phyloP scores from a whole-genome alignment of 768 basidiomycete genomes.

The Daedalea quercina region DNA sequence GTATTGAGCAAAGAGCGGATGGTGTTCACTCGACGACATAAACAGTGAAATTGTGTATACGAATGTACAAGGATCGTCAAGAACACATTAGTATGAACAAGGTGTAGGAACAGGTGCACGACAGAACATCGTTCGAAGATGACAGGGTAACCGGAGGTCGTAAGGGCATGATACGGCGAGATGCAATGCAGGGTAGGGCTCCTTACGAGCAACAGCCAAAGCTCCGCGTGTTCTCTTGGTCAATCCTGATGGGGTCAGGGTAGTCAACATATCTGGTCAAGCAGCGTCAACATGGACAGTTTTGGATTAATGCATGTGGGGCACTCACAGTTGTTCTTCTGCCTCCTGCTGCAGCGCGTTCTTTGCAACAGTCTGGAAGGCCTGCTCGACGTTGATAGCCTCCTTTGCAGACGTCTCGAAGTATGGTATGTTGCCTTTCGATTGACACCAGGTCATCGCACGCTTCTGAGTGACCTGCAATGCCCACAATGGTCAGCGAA shows the following conservation, averaged over 20 bases:
- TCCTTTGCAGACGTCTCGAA: conserved; percentile 99
- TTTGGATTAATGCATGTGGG: neutral
- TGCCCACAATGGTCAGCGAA: neutral
- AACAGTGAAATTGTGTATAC: conserved; percentile 16
- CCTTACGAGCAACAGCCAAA: conserved; percentile 85
- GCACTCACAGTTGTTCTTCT: conserved; percentile 84
- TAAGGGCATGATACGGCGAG: conserved; percentile 6
- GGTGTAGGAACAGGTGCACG: conserved; percentile 2
- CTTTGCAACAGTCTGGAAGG: conserved; percentile 99
- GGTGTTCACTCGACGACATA: neutral
- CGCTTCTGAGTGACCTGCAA: conserved; percentile 94
- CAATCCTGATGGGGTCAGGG: conserved; percentile 96
- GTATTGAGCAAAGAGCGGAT: neutral
- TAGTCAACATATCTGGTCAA: conserved; percentile 87
- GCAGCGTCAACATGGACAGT: conserved; percentile 12
- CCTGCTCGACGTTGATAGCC: conserved; percentile 99
- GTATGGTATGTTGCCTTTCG: conserved; percentile 99
- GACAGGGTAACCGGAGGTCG: conserved; percentile 17
- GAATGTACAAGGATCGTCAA: conserved; percentile 13
- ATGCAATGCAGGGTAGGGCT: conserved; percentile 10
- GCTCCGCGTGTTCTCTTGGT: conserved; percentile 85
- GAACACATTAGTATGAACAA: conserved; percentile 5
- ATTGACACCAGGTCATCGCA: conserved; percentile 99
- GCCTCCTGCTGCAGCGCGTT: conserved; percentile 97
- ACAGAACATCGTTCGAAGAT: conserved; percentile 6